phyloP scores from a whole-genome alignment of 2,329 filamentous ascomycete genomes.

The Monosporascus sp. region DNA sequence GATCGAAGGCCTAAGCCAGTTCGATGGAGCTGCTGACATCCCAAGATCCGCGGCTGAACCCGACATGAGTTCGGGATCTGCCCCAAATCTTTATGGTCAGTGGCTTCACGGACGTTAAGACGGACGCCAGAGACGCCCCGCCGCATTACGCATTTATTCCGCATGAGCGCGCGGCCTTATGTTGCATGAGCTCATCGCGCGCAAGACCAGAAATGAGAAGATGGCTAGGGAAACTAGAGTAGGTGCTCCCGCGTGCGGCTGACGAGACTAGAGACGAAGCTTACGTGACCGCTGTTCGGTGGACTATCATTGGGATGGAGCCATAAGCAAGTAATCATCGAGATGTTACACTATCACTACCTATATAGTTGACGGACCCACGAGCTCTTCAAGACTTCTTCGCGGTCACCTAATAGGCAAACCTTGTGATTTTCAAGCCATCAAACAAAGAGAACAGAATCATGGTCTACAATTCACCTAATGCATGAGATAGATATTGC shows the following conservation, averaged over 20 bases:
- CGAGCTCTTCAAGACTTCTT: too few relatives aligned
- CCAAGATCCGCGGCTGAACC: constrained; percentile 2
- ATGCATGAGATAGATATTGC: not conserved
- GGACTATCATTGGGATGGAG: constrained; percentile 1
- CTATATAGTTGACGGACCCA: too few relatives aligned
- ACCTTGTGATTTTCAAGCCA: too few relatives aligned
- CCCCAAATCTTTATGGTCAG: not conserved
- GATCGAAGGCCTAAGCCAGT: not conserved
- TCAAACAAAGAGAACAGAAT: too few relatives aligned
- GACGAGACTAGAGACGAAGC: constrained; percentile 3
- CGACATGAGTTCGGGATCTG: constrained; percentile 2
- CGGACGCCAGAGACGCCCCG: not conserved
- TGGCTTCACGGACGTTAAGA: not conserved
- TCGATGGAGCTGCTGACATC: constrained; percentile 1
- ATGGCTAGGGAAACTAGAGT: constrained; percentile 4
- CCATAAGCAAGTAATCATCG: not conserved
- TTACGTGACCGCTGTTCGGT: constrained; percentile 2
- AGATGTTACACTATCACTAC: too few relatives aligned
- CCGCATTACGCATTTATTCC: constrained; percentile 2
- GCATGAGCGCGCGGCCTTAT: constrained; percentile 11
- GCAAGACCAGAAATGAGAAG: constrained; percentile 2
- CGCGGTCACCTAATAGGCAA: too few relatives aligned
- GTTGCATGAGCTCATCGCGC: constrained; percentile 5
- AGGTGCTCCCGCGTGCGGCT: constrained; percentile 1
- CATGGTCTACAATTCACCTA: too few relatives aligned